Evolutionary conservation across 2,329 filamentous ascomycete species (phyloP), one percentile per base, ranked within the genome.

Genomic region (Epichloe hybrida): DNA sequence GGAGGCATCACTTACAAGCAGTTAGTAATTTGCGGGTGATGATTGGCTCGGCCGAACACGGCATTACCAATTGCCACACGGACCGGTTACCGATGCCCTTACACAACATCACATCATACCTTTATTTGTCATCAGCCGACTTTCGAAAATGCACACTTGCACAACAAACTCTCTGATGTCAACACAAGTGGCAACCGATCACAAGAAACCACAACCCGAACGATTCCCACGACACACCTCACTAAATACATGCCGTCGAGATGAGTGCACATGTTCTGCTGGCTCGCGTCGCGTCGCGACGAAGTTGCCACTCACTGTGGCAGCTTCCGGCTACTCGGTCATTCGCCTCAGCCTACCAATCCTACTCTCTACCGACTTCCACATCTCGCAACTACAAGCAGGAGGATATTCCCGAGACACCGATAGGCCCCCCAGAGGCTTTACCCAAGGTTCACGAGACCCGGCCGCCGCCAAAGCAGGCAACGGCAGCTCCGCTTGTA

Each of bases 391-490:
- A 66, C 70, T 15, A 66, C n/a, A 40, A 69, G 51, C 70, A 67
- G 58, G 69, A 71, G 52, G 66, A 68, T 46, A 65, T 71, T 21
- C 66, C 70, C 47, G 72, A 75, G 56, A 71, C 70, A 17, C 71
- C 75, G 13, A 73, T 75, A 56, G 63, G 72, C 13, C 69, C 67
- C 6, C 49, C 69, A 31, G 63, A 69, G 36, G 58, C 64, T 17
- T 61, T 76, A 21, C 75, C 74, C n/a, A 63, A 68, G 53, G 69
- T 75, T 44, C 73, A 76, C 62, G 74, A 79, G 64, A 77, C 75
- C 9, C 64, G 73, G n/a, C 71, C 72, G 17, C 72, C 71, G 8
- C 60, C 58, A 15, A 53, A 55, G 4, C 57, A 58, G 23, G 9
- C 60, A 58, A 41, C 51, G 49, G 39, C 56, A 50, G 23, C 58